phyloP scores from a whole-genome alignment of 1,139 yeast genomes.

The Sugiyamaella japonica region DNA sequence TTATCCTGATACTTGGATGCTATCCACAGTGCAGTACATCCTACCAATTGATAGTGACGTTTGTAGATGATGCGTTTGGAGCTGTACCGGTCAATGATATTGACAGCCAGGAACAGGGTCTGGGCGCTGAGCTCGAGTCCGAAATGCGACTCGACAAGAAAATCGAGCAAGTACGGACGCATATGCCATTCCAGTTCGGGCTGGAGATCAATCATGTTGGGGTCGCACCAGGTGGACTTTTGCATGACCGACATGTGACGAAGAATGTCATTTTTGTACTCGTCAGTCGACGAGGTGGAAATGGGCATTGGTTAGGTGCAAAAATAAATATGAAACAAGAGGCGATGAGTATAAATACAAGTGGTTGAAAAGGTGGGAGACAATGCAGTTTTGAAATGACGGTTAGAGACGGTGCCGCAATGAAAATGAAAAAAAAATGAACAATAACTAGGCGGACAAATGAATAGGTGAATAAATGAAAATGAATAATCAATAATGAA shows the following conservation, averaged over 20 bases:
- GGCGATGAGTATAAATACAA: background rate
- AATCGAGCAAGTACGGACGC: conserved; percentile 87
- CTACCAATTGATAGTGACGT: conserved; percentile 88
- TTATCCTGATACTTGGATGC: conserved; percentile 93
- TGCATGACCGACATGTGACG: conserved; percentile 40
- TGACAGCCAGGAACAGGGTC: conserved; percentile 76
- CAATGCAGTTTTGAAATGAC: background rate
- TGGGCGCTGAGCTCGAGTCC: conserved; percentile 74
- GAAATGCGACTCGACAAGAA: conserved; percentile 76
- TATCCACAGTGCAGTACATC: conserved; percentile 91
- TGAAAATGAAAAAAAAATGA: background rate
- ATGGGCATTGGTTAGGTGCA: background rate
- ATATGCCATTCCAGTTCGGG: conserved; percentile 92
- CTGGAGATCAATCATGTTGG: conserved; percentile 77
- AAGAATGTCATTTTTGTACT: conserved; percentile 42
- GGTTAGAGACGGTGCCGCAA: background rate
- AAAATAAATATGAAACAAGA: too few relatives aligned
- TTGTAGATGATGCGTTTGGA: conserved; percentile 89
- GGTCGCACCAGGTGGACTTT: conserved; percentile 36
- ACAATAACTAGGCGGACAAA: background rate
- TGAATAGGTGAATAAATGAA: background rate
- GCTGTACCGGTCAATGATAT: conserved; percentile 86
- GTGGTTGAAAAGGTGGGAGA: conserved; percentile 3
- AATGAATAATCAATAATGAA: too few relatives aligned
- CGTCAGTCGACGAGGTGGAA: conserved; percentile 24